These are phyloP conservation scores for Phytopythium oedochilum DNA, from an alignment of 352 stramenopile genomes.

Conservation along the genomic window DNA sequence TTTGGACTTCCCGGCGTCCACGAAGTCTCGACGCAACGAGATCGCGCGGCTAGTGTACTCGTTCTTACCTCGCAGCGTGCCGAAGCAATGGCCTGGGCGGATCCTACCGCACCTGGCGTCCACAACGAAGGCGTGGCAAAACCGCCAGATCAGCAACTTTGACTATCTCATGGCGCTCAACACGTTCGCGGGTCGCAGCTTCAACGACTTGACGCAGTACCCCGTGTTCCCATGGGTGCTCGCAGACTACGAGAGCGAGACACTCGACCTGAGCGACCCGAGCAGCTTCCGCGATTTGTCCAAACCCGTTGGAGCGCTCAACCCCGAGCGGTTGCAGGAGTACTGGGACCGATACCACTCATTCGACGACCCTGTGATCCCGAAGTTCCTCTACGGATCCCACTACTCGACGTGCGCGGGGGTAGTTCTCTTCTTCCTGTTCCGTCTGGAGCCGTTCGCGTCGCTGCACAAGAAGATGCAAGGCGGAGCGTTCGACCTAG, in stretches of 20 bases:
- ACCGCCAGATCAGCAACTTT: constrained; percentile 85
- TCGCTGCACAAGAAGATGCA: constrained; percentile 96
- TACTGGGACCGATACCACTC: constrained; percentile 96
- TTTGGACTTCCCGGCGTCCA: constrained; percentile 68
- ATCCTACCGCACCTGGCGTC: constrained; percentile 35
- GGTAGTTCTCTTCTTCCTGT: constrained; percentile 98
- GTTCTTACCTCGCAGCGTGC: constrained; percentile 57
- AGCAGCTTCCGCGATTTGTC: constrained; percentile 95
- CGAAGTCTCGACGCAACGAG: constrained; percentile 76
- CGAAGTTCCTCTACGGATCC: constrained; percentile 86
- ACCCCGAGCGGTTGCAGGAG: constrained; percentile 88
- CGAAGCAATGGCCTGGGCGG: constrained; percentile 76
- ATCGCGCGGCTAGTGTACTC: constrained; percentile 68
- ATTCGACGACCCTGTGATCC: constrained; percentile 87
- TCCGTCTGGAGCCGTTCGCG: constrained; percentile 98
- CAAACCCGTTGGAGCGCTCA: constrained; percentile 98
- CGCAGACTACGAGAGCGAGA: constrained; percentile 67
- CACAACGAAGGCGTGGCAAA: constrained; percentile 80
- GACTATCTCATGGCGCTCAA: constrained; percentile 97
- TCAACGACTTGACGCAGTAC: constrained; percentile 96
- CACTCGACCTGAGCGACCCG: constrained; percentile 78
- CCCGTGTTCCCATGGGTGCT: constrained; percentile 93
- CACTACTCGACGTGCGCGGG: constrained; percentile 98
- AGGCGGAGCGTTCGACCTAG: constrained; percentile 95
- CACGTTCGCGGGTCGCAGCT: constrained; percentile 84